Conservation (phyloP, 2,329 filamentous ascomycete species). For the Stemphylium vesicarium region DNA sequence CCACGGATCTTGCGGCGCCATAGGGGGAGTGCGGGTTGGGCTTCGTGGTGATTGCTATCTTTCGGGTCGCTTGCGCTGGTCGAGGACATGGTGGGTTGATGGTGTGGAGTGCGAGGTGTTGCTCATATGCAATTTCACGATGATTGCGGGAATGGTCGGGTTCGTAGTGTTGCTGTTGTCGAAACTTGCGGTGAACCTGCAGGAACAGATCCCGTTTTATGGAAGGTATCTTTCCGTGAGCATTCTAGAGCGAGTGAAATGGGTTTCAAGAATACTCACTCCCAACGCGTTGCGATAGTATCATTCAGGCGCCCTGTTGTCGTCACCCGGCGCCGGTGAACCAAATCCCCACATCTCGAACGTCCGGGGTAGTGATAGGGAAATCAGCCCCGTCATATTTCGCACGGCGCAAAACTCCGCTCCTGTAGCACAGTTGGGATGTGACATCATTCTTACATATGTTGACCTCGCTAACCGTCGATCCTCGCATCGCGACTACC, state of each 20-base stretch:
- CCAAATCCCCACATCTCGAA: no score
- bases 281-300: no score
- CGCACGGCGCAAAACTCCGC: background rate
- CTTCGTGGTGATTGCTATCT: background rate
- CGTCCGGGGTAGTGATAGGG: no score
- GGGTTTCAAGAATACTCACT: no score
- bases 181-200: no score
- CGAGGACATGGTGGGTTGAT: background rate
- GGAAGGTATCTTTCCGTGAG: no score
- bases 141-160: background rate
- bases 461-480: background rate
- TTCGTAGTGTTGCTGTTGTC: no score
- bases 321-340: no score
- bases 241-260: no score
- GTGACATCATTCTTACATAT: slow-evolving; percentile 2
- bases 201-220: no score
- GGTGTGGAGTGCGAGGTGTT: no score
- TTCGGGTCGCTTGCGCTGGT: background rate
- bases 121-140: background rate
- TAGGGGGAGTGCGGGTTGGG: background rate
- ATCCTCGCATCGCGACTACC: background rate
- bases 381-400: background rate
- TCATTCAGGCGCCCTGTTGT: no score
- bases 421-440: background rate
- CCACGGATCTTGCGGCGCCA: slow-evolving; percentile 1